phyloP scores from a whole-genome alignment of 169 alveolate genomes.

The Babesia divergens region DNA sequence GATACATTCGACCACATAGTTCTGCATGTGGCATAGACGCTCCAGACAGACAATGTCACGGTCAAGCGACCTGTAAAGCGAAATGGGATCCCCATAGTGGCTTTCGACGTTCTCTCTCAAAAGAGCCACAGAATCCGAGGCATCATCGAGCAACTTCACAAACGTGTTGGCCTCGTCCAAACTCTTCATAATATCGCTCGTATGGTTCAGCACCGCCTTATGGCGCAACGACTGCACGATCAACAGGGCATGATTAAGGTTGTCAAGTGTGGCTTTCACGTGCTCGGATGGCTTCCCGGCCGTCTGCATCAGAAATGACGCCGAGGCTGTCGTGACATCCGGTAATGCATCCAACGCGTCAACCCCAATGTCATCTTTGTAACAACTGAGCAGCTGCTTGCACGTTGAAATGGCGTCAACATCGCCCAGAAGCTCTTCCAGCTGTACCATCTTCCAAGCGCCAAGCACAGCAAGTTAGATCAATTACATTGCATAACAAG shows the following conservation, averaged over 20 bases:
- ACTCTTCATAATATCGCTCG: conserved; percentile 53
- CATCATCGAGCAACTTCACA: not conserved
- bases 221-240: conserved; percentile 33
- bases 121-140: not conserved
- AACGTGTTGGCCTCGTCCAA: conserved; percentile 44
- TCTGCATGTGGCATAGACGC: conserved; percentile 18
- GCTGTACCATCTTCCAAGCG: conserved; percentile 1
- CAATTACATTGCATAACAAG: too few relatives aligned
- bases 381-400: conserved; percentile 14
- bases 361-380: not conserved
- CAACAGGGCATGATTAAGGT: conserved; percentile 32
- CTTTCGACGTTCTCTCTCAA: conserved; percentile 6
- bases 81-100: conserved; percentile 6
- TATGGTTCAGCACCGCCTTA: conserved; percentile 44
- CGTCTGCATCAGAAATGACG: conserved; percentile 10
- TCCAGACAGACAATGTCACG: conserved; percentile 25
- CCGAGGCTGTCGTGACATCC: conserved; percentile 17
- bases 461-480: too few relatives aligned
- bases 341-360: conserved; percentile 1
- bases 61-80: conserved; percentile 37
- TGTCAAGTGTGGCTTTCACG: conserved; percentile 32
- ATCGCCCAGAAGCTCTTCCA: conserved; percentile 42
- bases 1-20: conserved; percentile 45
- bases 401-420: conserved; percentile 40
- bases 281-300: conserved; percentile 32